phyloP scores from a whole-genome alignment of 495 filamentous ascomycete genomes.

The Podospora pseudopauciseta region DNA sequence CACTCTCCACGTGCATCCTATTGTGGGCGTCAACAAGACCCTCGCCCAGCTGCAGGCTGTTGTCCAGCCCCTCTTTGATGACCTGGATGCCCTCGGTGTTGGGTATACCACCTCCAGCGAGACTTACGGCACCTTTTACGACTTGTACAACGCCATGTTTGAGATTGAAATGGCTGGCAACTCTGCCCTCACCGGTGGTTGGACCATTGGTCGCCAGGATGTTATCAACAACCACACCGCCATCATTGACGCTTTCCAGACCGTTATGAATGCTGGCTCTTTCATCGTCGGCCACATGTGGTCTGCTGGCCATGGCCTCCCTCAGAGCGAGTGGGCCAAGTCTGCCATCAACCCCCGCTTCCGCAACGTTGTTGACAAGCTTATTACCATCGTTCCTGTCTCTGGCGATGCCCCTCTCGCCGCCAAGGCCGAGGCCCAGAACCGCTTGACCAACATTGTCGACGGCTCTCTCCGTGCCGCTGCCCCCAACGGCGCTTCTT shows the following conservation, averaged over 20 bases:
- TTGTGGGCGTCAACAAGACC: slow-evolving; percentile 45
- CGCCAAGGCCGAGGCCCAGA: slow-evolving; percentile 37
- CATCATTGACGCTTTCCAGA: slow-evolving; percentile 42
- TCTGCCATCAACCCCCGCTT: slow-evolving; percentile 42
- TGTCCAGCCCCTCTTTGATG: slow-evolving; percentile 44
- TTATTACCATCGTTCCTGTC: slow-evolving; percentile 42
- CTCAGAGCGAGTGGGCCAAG: slow-evolving; percentile 28
- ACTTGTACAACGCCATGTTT: slow-evolving; percentile 48
- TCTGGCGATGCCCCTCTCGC: slow-evolving; percentile 33
- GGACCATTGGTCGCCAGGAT: slow-evolving; percentile 42
- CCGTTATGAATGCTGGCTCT: slow-evolving; percentile 31
- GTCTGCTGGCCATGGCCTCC: slow-evolving; percentile 42
- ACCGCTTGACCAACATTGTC: slow-evolving; percentile 41
- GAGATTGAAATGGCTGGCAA: slow-evolving; percentile 42
- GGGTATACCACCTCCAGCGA: slow-evolving; percentile 33
- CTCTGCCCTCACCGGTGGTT: slow-evolving; percentile 46
- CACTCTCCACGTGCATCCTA: slow-evolving; percentile 39
- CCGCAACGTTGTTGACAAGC: slow-evolving; percentile 46
- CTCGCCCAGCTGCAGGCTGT: slow-evolving; percentile 37
- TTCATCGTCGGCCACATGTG: slow-evolving; percentile 51
- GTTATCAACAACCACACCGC: slow-evolving; percentile 39
- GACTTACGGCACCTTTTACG: slow-evolving; percentile 42
- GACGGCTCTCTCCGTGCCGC: slow-evolving; percentile 45
- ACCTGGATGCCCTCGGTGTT: slow-evolving; percentile 38
- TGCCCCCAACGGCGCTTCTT: slow-evolving; percentile 39